Base-by-base conservation (phyloP, 441 rosid species). In the Aquilaria agallochum region DNA sequence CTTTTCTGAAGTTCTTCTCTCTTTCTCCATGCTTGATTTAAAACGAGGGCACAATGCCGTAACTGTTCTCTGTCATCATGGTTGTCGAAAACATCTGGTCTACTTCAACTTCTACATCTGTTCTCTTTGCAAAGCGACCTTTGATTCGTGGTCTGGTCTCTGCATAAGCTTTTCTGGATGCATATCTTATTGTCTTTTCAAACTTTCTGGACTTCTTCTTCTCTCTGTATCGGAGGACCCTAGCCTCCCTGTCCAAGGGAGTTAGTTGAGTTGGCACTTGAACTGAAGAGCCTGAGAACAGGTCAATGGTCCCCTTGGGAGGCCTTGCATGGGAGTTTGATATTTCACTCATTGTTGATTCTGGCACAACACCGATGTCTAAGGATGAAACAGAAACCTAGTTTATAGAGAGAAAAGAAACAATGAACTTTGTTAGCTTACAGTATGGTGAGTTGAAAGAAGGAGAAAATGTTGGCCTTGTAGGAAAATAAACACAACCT, bases 121-220 rank as follows among this genome's bases (percentile, higher is more conserved):
- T 82, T 69, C 96, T 84, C 83, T 94, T 94, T 0, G 93, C 97
- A 48, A 94, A 94, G 53, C 96, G 65, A 33, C 98, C 98, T 72
- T 90, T 94, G 81, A 94, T 84, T 34, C 98, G 72, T 11, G 96
- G 98, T 60, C 98, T 81, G 44, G 85, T 82, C 73, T 94, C 98
- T 36, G 98, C 98, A 56, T 94, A 94, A 4, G 98, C 97, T 72
- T 94, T 94, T 75, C 98, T 81, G 12, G 97, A 94, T 48, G 98
- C 98, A 71, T 94, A 94, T 81, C 98, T 77, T 65, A 94, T 88
- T 20, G 98, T 94, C 80, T 90, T 94, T 76, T 89, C 95, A 31
- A 94, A 94, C 74, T 87, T 94, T 57, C 98, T 78, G 0, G 72
- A 74, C 79, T 90, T 94, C 86, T 84, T 94, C 70, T 94, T 94